Conservation (phyloP, 192 early-diverging fungal genomes). For the Coemansia sp. region DNA sequence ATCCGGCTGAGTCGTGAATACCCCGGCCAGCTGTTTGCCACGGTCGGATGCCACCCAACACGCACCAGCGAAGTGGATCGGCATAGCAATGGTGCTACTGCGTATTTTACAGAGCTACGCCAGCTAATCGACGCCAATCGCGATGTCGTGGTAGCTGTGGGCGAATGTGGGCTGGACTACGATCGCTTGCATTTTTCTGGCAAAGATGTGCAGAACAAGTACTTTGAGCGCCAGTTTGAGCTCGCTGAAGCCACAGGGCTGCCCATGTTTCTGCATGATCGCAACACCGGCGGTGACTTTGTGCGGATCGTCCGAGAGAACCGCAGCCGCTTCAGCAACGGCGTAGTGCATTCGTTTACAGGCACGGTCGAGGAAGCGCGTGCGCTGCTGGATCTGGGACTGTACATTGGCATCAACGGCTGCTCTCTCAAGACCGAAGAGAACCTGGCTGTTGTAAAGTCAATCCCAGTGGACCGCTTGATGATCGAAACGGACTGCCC, state of each 20-base stretch:
- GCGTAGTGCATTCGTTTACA: conserved; percentile 91
- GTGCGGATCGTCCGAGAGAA: conserved; percentile 59
- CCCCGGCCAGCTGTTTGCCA: conserved; percentile 59
- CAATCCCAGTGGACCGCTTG: conserved; percentile 74
- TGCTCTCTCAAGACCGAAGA: conserved; percentile 90
- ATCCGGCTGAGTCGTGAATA: conserved; percentile 56
- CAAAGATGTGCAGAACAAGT: conserved; percentile 68
- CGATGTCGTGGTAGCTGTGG: conserved; percentile 80
- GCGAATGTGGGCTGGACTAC: conserved; percentile 94
- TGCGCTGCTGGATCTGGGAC: conserved; percentile 60
- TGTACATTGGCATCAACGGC: conserved; percentile 95
- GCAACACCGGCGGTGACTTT: conserved; percentile 82
- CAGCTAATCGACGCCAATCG: conserved; percentile 35
- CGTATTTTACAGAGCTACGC: conserved; percentile 60
- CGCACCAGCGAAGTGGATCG: conserved; percentile 69
- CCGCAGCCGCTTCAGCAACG: conserved; percentile 61
- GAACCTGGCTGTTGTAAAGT: conserved; percentile 68
- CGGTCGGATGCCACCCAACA: conserved; percentile 85
- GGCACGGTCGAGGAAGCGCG: conserved; percentile 67
- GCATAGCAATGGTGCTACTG: conserved; percentile 58
- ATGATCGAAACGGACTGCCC: conserved; percentile 95
- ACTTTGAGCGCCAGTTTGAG: conserved; percentile 79
- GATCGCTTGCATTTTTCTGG: conserved; percentile 84
- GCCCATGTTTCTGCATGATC: conserved; percentile 91
- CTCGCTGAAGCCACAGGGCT: conserved; percentile 71